Evolutionary conservation across 768 basidiomycete genomes (phyloP).

Genomic region (Leccinum arenicola): DNA sequence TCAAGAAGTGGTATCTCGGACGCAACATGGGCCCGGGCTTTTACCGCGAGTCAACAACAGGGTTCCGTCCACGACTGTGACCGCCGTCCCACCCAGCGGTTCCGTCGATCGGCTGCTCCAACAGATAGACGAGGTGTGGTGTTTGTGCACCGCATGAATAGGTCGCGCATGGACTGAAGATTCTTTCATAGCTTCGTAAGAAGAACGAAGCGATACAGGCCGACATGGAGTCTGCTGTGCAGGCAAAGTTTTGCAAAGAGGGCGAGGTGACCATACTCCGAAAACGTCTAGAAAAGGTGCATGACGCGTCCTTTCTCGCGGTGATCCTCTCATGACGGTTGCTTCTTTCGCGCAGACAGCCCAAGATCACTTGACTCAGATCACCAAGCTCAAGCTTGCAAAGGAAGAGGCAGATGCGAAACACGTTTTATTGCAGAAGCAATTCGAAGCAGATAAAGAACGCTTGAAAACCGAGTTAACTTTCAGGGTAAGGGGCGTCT

Average conservation of each 20-base stretch:
- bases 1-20: slow-evolving; percentile 15
- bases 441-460: slow-evolving; percentile 67
- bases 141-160: slow-evolving; percentile 3
- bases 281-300: slow-evolving; percentile 66
- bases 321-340: background rate
- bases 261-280: slow-evolving; percentile 71
- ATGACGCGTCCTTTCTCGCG: background rate
- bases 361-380: slow-evolving; percentile 56
- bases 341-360: slow-evolving; percentile 39
- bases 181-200: slow-evolving; percentile 43
- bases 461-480: slow-evolving; percentile 63
- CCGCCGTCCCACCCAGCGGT: background rate
- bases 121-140: slow-evolving; percentile 49
- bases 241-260: slow-evolving; percentile 55
- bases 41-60: slow-evolving; percentile 6
- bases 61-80: slow-evolving; percentile 1
- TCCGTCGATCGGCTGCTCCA: slow-evolving; percentile 23
- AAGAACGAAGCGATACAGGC: slow-evolving; percentile 46
- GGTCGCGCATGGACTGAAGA: slow-evolving; percentile 12
- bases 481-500: slow-evolving; percentile 54
- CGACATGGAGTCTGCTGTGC: slow-evolving; percentile 46
- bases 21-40: slow-evolving; percentile 9
- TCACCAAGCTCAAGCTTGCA: slow-evolving; percentile 53
- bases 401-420: slow-evolving; percentile 61
- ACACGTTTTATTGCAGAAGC: slow-evolving; percentile 53